These are phyloP conservation scores for Trichoderma hamatum DNA, from an alignment of 2,329 filamentous ascomycete species.

Conservation along the genomic window DNA sequence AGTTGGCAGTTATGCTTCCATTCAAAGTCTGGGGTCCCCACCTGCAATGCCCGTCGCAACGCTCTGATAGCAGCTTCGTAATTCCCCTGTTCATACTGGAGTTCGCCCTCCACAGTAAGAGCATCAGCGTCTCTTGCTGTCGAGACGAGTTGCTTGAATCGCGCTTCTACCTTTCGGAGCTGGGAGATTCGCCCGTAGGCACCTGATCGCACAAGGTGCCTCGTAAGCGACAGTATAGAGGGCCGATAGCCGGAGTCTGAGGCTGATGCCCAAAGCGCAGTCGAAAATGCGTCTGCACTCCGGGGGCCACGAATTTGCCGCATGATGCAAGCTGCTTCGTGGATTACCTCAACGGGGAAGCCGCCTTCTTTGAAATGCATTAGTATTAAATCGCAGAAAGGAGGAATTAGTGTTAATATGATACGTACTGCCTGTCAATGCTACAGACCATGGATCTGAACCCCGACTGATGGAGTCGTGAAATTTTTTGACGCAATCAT, in stretches of 20 bases:
- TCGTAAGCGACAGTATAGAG: conserved; percentile 38
- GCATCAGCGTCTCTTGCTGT: conserved; percentile 41
- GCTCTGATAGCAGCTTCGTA: conserved; percentile 32
- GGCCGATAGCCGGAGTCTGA: conserved; percentile 37
- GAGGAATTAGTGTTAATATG: not conserved
- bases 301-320: conserved; percentile 26
- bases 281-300: conserved; percentile 29
- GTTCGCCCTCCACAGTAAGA: conserved; percentile 40
- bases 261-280: conserved; percentile 39
- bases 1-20: conserved; percentile 36
- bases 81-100: conserved; percentile 34
- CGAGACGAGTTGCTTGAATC: conserved; percentile 39
- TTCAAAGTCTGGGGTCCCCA: conserved; percentile 32
- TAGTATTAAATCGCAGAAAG: not conserved
- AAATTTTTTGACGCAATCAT: conserved; percentile 32
- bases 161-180: conserved; percentile 33
- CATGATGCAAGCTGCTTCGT: conserved; percentile 39
- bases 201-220: conserved; percentile 31
- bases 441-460: conserved; percentile 31
- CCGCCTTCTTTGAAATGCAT: conserved; percentile 28
- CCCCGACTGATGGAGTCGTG: conserved; percentile 32
- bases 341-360: conserved; percentile 31
- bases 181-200: conserved; percentile 31
- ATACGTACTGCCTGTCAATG: conserved; percentile 33
- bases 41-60: conserved; percentile 35